Base-by-base conservation (phyloP, 2,329 filamentous ascomycete species). In the Paracorniculantispora psalliotae region DNA sequence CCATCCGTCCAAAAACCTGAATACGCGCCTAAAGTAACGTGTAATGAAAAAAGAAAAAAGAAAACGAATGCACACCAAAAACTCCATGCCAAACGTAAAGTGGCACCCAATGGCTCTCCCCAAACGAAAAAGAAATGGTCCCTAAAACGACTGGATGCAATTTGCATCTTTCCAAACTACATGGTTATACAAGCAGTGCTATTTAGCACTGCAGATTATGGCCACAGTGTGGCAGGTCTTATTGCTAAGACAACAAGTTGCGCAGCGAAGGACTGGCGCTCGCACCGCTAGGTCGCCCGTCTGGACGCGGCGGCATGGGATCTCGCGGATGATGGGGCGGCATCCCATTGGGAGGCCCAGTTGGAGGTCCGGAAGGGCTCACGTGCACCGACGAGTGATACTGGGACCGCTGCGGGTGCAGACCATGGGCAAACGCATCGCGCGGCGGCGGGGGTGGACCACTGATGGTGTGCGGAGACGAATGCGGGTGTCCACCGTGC, bases 181-280 rank as follows among this genome's bases (percentile, higher is more conserved):
- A 21, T 13, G 41, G 25, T 57, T 49, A n/a, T 57, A 57, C 54
- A 57, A 39, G 43, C 54, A 57, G 19, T 35, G 17, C 44, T 33
- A 41, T 39, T 26, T 17, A 2, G 23, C 33, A 28, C 44, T 49
- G 33, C 52, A 21, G 2, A 44, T 25, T 21, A 47, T 30, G 12
- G 35, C 12, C 43, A 41, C 19, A n/a, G 2, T 55, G 19, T 33
- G 26, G 26, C 26, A 23, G 8, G 10, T 35, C 19, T 7, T 48
- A 9, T 23, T 23, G 33, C 75, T 73, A 91, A 50, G 84, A 88
- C 57, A 92, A 79, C 51, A 92, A 72, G 67, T 92, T 92, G 65
- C 86, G 84, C 62, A 92, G 71, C 10, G 89, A 91, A 12, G 89
- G 88, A 67, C 86, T 92, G 17, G 89, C 88, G 67, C 89, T 92